Evolutionary conservation across 306 rosid species (phyloP).

Genomic region (Casuarina cunninghamiana): DNA sequence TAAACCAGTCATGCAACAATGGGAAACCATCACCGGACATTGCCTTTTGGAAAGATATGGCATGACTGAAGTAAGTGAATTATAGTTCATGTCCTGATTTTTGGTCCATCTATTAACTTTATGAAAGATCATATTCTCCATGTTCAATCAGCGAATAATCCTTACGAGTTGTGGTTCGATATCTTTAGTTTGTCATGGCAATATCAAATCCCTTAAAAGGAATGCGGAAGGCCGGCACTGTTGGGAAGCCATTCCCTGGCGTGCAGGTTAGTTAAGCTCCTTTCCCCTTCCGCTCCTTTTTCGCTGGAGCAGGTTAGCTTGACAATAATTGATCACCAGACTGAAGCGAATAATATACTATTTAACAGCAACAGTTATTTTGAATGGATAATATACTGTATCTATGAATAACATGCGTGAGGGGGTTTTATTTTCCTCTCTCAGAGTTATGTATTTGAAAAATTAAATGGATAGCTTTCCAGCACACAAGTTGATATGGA

Average conservation of each 20-base stretch:
- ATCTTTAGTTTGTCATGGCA: constrained; percentile 90
- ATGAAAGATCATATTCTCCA: constrained; percentile 9
- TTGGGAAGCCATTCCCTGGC: constrained; percentile 92
- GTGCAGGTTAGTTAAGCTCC: constrained; percentile 66
- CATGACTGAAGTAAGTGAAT: constrained; percentile 83
- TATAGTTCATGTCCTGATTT: constrained; percentile 25
- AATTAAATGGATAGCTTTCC: not conserved
- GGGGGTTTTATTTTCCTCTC: not conserved
- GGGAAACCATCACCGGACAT: constrained; percentile 88
- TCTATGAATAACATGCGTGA: not conserved
- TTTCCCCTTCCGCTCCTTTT: not conserved
- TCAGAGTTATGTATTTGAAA: not conserved
- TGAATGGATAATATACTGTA: too few species aligned
- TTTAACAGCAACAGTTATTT: too few species aligned
- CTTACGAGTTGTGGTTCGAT: constrained; percentile 23
- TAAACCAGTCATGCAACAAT: constrained; percentile 80
- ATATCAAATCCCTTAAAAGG: constrained; percentile 91
- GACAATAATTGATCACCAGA: too few species aligned
- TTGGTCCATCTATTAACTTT: not conserved
- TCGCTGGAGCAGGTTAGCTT: too few species aligned
- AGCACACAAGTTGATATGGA: not conserved
- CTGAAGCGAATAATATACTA: too few species aligned
- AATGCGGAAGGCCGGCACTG: constrained; percentile 83
- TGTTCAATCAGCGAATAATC: constrained; percentile 8
- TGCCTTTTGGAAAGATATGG: constrained; percentile 92